phyloP scores from a whole-genome alignment of 2,329 filamentous ascomycete species.

The Trichoderma sp. region DNA sequence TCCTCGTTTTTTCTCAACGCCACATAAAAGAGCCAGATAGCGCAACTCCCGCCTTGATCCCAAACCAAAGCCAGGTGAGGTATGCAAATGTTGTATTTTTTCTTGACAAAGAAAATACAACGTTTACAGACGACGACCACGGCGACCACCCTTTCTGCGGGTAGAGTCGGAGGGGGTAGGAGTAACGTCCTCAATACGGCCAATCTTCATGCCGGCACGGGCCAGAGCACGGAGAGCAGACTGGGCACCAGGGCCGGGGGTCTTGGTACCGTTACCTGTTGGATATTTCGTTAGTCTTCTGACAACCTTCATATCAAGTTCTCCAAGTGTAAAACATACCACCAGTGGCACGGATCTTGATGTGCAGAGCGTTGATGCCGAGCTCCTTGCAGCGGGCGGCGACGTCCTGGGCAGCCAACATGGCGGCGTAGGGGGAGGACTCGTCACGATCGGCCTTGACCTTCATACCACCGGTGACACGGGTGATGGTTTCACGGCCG shows the following conservation, averaged over 20 bases:
- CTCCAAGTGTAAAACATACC: constrained; percentile 58
- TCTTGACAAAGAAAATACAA: constrained; percentile 21
- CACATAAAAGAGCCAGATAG: constrained; percentile 59
- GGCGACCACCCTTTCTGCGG: constrained; percentile 99
- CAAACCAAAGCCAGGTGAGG: constrained; percentile 36
- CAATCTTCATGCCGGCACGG: constrained; percentile 99
- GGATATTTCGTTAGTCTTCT: constrained; percentile 11
- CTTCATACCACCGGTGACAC: constrained; percentile 99
- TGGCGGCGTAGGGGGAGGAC: constrained; percentile 99
- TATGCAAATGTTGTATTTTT: constrained; percentile 17
- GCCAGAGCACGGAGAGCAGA: constrained; percentile 98
- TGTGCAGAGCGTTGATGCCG: constrained; percentile 90
- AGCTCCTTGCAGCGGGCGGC: constrained; percentile 79
- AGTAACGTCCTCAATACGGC: constrained; percentile 99
- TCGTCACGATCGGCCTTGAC: constrained; percentile 99
- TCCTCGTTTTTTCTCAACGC: constrained; percentile 71
- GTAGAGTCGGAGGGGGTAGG: constrained; percentile 99
- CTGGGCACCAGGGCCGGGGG: constrained; percentile 97
- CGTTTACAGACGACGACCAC: constrained; percentile 98
- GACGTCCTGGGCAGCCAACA: constrained; percentile 99
- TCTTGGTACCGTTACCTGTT: constrained; percentile 97
- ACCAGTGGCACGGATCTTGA: constrained; percentile 99
- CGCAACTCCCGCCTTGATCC: constrained; percentile 43
- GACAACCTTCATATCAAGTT: neutral
- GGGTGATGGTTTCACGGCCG: constrained; percentile 99